Base-by-base conservation (phyloP, 1,139 yeast species). In the Candida anutae region DNA sequence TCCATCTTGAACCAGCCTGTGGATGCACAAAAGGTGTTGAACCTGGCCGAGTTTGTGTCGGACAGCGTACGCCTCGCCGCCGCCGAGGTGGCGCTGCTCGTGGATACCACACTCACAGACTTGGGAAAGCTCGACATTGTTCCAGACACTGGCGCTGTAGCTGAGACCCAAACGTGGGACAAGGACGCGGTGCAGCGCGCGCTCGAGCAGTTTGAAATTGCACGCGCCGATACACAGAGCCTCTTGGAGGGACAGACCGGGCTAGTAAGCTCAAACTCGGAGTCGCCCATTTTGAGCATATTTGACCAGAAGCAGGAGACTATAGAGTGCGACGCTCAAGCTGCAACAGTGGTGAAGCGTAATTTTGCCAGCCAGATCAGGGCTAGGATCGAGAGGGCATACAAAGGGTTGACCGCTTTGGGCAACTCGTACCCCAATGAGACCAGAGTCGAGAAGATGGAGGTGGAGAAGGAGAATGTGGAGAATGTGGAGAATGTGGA, bases 51-150 rank as follows among this genome's bases (percentile, higher is more conserved):
- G 32, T 65, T 55, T 32, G 62, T 68, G 21, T 67, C 78, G 11
- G 79, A 74, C 29, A 63, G 59, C 46, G 83, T 75, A 21, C 66
- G 83, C 38, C 57, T 64, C 22, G 62, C 69, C 50, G 73, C 83
- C 1, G 62, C 64, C 32, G 73, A 66, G 25, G 42, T 85, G 21
- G 78, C 87, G 0, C 59, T 55, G 13, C 41, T 83, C 25, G 72
- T 85, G 12, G 55, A 58, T 24, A 42, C 43, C 6, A 52, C 66
- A 0, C 38, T 62, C 18, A 23, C 13, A 11, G 15, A 15, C 4
- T 12, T 12, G 14, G 6, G 12, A 3, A 16, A 13, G 4, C 15
- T 12, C 12, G 26, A 23, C 17, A 17, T 16, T 20, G 16, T n/a
- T n/a, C 10, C 10, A 8, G 21, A 15, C 8, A 16, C 16, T 13